Evolutionary conservation across 2,329 filamentous ascomycete genomes (phyloP), one percentile per base, ranked within the genome.

Genomic region (Ampelomyces quisqualis): DNA sequence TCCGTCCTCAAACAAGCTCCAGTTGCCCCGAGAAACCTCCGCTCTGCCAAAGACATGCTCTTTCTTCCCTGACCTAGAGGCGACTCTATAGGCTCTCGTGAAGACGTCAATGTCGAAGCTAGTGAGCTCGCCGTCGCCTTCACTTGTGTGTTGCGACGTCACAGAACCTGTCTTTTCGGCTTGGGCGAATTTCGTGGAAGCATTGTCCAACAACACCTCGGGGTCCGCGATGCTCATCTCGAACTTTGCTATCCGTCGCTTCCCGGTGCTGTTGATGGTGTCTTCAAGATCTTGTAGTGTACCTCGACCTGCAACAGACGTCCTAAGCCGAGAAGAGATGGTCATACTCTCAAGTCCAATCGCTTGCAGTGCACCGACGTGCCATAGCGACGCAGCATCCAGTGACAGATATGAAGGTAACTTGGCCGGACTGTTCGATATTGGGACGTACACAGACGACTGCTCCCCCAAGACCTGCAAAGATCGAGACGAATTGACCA

Each of bases 301-400:
- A 60, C 75, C 46, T 70, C 70, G 53, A 64, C 73, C 48, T 55
- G 50, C 47, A 17, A 65, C 65, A 3, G 52, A 49, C 65, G 49
- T 65, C 20, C 76, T 77, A 20, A 95, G 70, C 3, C 91, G 79
- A 1, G 88, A 84, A 5, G 88, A 86, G 10, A 97, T 70, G 1
- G 85, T 88, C 22, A 85, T 80, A 17, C 82, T 88, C 66, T 97
- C 93, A 9, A 95, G 64, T 1, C 86, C 87, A 1, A 86, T 77
- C 10, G 82, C 80, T 47, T 95, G 77, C 10, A 96, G 70, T 2
- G 86, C 90, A 9, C 88, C 85, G 3, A 80, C 80, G 56, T 94
- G 83, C 93, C 93, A 98, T 40, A 77, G 72, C 0, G 87, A 93
- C 6, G 71, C 67, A 7, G 67, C 52, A 55, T 90, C 79, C 10